phyloP scores from a whole-genome alignment of 306 rosid genomes.

The Gynostemma pentaphyllum region DNA sequence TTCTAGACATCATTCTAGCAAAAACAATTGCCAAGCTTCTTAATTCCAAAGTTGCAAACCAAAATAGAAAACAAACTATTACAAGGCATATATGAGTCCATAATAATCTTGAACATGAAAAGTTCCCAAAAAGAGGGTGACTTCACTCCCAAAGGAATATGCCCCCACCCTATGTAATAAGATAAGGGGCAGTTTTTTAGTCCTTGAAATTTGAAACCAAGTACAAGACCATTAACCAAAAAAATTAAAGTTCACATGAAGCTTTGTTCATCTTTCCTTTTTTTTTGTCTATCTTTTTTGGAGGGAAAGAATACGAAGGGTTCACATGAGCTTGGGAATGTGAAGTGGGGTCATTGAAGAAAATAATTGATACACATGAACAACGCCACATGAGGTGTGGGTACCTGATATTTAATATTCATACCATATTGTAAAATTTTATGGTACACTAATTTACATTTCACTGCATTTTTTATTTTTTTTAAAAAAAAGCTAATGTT shows the following conservation, averaged over 20 bases:
- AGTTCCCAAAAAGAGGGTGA: constrained; percentile 1
- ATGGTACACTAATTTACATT: no score
- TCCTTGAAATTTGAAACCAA: neutral
- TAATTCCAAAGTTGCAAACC: no score
- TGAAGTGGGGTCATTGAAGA: neutral
- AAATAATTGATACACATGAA: neutral
- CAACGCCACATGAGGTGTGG: neutral
- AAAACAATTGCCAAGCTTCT: no score
- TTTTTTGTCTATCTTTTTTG: neutral
- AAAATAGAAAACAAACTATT: no score
- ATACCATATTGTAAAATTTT: neutral
- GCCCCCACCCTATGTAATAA: neutral
- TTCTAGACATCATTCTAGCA: no score
- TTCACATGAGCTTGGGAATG: constrained; percentile 4
- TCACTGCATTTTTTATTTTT: no score
- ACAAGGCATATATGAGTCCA: no score
- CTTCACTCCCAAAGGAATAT: constrained; percentile 5
- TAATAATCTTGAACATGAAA: neutral
- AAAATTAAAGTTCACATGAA: constrained; percentile 8
- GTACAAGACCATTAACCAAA: neutral
- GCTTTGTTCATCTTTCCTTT: neutral
- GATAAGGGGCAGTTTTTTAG: neutral
- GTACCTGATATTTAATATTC: neutral
- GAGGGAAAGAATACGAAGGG: neutral
- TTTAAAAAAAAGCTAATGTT: no score